Evolutionary conservation across 352 stramenopile species (phyloP), one percentile per base, ranked within the genome.

Genomic region (Globisporangium sylvaticum): DNA sequence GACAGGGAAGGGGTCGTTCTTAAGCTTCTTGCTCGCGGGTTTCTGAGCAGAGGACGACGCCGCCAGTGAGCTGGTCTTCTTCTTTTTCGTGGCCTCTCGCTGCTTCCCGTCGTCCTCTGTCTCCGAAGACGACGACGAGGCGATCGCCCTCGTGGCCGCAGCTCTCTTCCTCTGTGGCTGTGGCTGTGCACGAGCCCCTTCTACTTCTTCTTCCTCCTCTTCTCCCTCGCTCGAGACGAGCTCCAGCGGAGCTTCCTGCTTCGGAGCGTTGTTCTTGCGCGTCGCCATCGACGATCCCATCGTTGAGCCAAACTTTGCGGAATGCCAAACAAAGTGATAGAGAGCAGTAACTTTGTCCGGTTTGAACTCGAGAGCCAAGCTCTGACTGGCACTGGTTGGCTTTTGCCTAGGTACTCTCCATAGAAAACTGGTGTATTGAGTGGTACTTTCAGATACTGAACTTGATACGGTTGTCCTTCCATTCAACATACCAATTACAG

Each of bases 401-500:
- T 44, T 44, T 18, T 18, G 14, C 37, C 37, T 20, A 44, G 37
- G 37, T n/a, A 8, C 15, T n/a, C 15, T 48, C 39, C n/a, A n/a
- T 20, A 48, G 39, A 48, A 48, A 9, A 48, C 37, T 44, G 37
- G 10, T 18, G 37, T 44, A 44, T 15, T 44, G 0, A 18, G 12
- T 5, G 20, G 37, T 20, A 7, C 37, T 44, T 44, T 44, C 39
- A 20, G n/a, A 48, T 2, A 18, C 12, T n/a, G 15, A 48, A 2
- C 4, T 20, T 48, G 39, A 10, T 15, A 55, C 24, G 9, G 4
- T 56, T 56, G 6, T 39, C 25, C 20, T 25, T 22, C 12, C 58
- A 14, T 24, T 67, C 3, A 14, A 27, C 22, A 9, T 34, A 34
- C 14, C 27, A 27, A 34, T 31, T 72, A 74, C 37, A 86, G 31